phyloP scores from a whole-genome alignment of 2,329 filamentous ascomycete genomes.

The Epichloe scottii region DNA sequence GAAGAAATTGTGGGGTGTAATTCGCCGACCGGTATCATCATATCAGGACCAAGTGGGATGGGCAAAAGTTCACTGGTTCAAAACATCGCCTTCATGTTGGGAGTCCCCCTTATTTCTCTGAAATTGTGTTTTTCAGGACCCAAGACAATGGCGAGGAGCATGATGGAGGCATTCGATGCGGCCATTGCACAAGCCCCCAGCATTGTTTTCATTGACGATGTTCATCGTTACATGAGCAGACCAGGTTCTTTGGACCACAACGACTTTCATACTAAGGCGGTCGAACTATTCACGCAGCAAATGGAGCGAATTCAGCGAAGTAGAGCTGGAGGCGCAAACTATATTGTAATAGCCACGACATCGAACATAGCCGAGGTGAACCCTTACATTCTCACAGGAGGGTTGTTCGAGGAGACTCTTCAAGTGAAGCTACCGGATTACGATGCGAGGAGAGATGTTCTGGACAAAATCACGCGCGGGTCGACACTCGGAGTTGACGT shows the following conservation, averaged over 20 bases:
- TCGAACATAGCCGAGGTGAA: conserved; percentile 81
- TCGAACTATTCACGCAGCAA: conserved; percentile 69
- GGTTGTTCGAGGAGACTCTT: conserved; percentile 71
- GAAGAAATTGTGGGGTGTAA: conserved; percentile 6
- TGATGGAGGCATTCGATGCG: conserved; percentile 47
- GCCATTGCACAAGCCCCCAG: conserved; percentile 78
- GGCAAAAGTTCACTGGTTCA: conserved; percentile 70
- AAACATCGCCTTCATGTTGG: conserved; percentile 58
- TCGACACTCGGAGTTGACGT: conserved; percentile 55
- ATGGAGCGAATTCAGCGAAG: conserved; percentile 61
- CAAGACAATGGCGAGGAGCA: conserved; percentile 26
- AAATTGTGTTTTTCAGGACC: conserved; percentile 23
- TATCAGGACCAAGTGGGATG: conserved; percentile 70
- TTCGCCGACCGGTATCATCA: conserved; percentile 44
- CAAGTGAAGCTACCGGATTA: conserved; percentile 82
- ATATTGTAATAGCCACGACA: conserved; percentile 84
- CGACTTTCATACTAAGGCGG: conserved; percentile 82
- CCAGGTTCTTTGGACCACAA: conserved; percentile 62
- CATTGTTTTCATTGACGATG: conserved; percentile 82
- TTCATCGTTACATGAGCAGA: conserved; percentile 76
- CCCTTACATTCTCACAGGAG: conserved; percentile 59
- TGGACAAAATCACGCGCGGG: conserved; percentile 58
- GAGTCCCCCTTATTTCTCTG: conserved; percentile 57
- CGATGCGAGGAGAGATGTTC: conserved; percentile 61
- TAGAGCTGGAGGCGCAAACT: conserved; percentile 62